Evolutionary conservation across 106 monocot species (phyloP), one percentile per base, ranked within the genome.

Genomic region (Allium fistulosum): DNA sequence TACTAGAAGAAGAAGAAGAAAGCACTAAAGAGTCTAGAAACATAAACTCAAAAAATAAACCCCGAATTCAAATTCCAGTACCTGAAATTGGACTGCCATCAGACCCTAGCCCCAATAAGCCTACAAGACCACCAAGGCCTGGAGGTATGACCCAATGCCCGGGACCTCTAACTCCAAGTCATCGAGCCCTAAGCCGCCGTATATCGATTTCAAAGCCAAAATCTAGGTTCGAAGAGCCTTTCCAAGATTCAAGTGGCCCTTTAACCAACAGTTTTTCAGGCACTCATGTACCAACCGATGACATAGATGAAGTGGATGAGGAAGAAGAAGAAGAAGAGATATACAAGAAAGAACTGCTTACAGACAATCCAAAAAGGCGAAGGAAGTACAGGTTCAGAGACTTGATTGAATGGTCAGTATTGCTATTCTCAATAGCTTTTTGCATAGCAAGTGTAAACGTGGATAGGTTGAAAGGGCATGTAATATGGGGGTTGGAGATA

Each of bases 401-500:
- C 17, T 46, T 75, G 65, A 45, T 89, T 17, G 96, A 96, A 76
- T 84, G 85, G 84, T 2, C 59, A 51, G 71, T 92, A 17, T 72
- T 96, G 22, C 46, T 96, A 7, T 17, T 80, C 15, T 59, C 84
- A n/a, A 78, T 71, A 28, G 77, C 66, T 17, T 82, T 78, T 12
- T 59, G 85, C 48, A 27, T 86, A 28, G 66, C 78, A 52, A 96
- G 96, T 62, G 71, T 96, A 56, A 65, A 68, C 15, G 78, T 86
- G 15, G 70, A 48, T 5, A 69, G 48, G 62, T 53, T 88, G 56
- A 63, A 89, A 48, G 72, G 76, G 12, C 26, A 70, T 51, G 73
- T 69, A 45, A 58, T 96, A 12, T 92, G 88, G 86, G 84, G 96
- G 3, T 65, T 96, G 78, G 78, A 92, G 76, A 92, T 96, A 17